Evolutionary conservation across 495 filamentous ascomycete species (phyloP), one percentile per base, ranked within the genome.

Genomic region (Durotheca rogersii): DNA sequence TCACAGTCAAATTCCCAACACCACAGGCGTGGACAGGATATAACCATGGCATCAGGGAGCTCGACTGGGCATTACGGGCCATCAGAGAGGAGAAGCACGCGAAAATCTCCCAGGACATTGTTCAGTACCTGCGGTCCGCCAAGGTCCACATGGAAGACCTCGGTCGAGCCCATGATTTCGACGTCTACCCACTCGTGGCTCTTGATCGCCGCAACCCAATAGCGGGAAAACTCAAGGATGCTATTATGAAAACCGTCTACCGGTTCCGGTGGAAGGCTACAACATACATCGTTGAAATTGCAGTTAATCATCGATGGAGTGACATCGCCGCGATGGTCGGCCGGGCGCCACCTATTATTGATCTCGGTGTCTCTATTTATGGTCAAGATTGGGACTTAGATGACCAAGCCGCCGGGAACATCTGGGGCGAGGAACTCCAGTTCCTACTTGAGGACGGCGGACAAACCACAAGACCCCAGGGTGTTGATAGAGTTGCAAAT

Each of bases 211-310:
- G 4, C 5, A 9, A 38, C 30, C 14, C 32, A 17, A 7, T 46
- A n/a, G 58, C 46, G 10, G 27, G 29, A 6, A 47, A 54, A 6
- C 38, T 71, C 35, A 56, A 55, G 10, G 51, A 61, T 2, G 70
- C 79, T 17, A 64, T 75, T 1, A 71, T 81, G 14, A 81, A 79
- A 52, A 73, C 77, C 0, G 63, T 78, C 0, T 61, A 82, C 23
- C 66, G 66, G 12, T 81, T 77, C 39, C 62, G 60, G 6, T 60
- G 82, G 31, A 73, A 69, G 38, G 53, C 47, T 1, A 77, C 76
- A 0, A 67, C 70, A 0, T 82, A 80, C 41, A 67, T 79, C 3
- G 59, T 85, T 3, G 78, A 86, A 47, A 65, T 86, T 15, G 67
- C 77, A 11, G 67, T 81, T 4, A 80, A 80, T 50, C 80, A 80